Evolutionary conservation across 2,329 filamentous ascomycete genomes (phyloP).

Genomic region (Ophiocordyceps camponoti-saundersi): DNA sequence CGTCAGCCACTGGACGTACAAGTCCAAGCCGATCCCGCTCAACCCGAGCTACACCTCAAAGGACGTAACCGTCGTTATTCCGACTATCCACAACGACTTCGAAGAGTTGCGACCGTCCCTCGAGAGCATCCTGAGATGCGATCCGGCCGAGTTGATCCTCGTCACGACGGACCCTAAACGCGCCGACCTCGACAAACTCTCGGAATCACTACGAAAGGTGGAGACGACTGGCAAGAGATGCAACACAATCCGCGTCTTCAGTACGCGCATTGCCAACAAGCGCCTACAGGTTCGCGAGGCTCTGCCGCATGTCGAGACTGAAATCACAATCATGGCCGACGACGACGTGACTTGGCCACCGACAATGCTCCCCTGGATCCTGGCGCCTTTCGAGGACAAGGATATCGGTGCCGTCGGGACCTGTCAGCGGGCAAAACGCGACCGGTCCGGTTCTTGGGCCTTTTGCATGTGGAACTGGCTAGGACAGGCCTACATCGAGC

Average conservation of each 20-base stretch:
- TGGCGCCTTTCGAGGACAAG: slow-evolving; percentile 78
- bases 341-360: slow-evolving; percentile 89
- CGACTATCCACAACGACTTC: slow-evolving; percentile 76
- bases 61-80: slow-evolving; percentile 89
- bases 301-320: slow-evolving; percentile 67
- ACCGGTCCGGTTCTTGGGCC: slow-evolving; percentile 38
- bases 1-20: slow-evolving; percentile 73
- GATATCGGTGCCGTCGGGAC: slow-evolving; percentile 82
- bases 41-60: slow-evolving; percentile 64
- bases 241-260: slow-evolving; percentile 55
- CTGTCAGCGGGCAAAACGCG: slow-evolving; percentile 68
- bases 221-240: slow-evolving; percentile 10
- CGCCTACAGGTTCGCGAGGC: slow-evolving; percentile 84
- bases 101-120: slow-evolving; percentile 72
- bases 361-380: slow-evolving; percentile 75
- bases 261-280: slow-evolving; percentile 81
- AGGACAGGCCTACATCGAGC: slow-evolving; percentile 79
- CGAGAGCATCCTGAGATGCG: slow-evolving; percentile 54
- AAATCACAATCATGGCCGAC: slow-evolving; percentile 83
- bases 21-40: slow-evolving; percentile 64
- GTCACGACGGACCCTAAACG: slow-evolving; percentile 76
- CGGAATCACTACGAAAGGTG: slow-evolving; percentile 30
- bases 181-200: slow-evolving; percentile 49
- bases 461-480: slow-evolving; percentile 72
- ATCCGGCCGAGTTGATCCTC: slow-evolving; percentile 58